Percentiles rank a stretch among this genome's conserved stretches.
Conservation (phyloP, 345 rosid genomes). For the Moricandia moricandioides region DNA sequence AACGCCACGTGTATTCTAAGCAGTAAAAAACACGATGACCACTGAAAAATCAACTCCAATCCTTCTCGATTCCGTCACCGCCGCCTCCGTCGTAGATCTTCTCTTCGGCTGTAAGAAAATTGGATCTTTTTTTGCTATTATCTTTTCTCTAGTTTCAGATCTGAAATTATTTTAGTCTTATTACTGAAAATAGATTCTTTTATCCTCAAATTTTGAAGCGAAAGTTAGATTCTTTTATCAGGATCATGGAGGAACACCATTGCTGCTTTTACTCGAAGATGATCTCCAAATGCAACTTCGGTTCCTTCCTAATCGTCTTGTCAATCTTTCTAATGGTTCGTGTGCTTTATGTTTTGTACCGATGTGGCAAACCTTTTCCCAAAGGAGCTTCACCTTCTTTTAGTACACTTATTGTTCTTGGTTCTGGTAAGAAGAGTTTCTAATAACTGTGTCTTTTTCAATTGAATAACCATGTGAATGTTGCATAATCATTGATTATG, state of each 20-base stretch:
- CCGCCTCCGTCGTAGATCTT: neutral
- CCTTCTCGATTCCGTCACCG: neutral
- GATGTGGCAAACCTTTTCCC: conserved; percentile 46
- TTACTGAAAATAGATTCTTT: neutral
- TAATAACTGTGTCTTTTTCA: neutral
- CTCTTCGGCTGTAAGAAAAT: neutral
- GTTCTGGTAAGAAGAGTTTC: conserved; percentile 47
- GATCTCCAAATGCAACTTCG: conserved; percentile 22
- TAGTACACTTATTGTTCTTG: conserved; percentile 59
- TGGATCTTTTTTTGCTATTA: neutral
- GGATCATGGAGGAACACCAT: conserved; percentile 24
- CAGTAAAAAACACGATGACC: neutral
- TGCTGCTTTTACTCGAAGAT: conserved; percentile 22
- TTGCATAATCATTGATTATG: neutral
- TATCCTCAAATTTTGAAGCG: neutral
- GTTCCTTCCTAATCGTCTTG: neutral
- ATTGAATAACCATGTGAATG: neutral
- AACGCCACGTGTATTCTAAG: neutral
- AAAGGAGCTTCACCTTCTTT: conserved; percentile 40
- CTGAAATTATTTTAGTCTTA: neutral
- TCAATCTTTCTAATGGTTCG: conserved; percentile 35
- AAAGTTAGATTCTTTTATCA: too few relatives aligned
- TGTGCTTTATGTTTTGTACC: conserved; percentile 32
- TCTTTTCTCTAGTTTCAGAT: neutral
- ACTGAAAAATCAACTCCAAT: neutral